Evolutionary conservation across 768 basidiomycete species (phyloP), one percentile per base, ranked within the genome.

Genomic region (Mycena alexandri): DNA sequence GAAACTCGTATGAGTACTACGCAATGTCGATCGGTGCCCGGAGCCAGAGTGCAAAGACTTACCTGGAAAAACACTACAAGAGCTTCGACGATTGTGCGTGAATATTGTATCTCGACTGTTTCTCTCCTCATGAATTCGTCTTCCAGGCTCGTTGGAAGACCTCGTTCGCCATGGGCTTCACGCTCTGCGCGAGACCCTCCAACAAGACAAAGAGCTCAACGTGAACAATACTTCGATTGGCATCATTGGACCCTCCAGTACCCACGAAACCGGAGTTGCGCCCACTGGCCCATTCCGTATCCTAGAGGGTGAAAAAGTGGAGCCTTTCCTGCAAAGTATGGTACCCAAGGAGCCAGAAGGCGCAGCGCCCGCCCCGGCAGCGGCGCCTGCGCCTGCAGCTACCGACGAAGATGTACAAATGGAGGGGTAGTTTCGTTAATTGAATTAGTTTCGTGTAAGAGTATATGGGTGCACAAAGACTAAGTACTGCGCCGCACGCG

Each of bases 11-110:
- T 77, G 97, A 99, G 79, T 99, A 98, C 81, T 95, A 90, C 77
- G 98, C 98, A 53, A 96, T 98, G 89, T 97, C 96, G 44, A 99
- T 99, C 79, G 98, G 98, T 57, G 97, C 97, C 16, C 89, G 98
- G 56, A 96, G 93, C 80, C 98, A 99, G 81, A 97, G 95, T 73
- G 97, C 98, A 55, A 99, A 98, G 82, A 99, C 98, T 14, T 99
- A 99, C 79, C 84, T 99, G 42, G 98, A 99, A 84, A 94, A 93
- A 79, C 90, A 99, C 75, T 98, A 90, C 74, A 92, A 94, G 78
- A 87, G 85, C 73, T 99, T 98, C 76, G 84, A 86, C 6, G 90
- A 95, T 77, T 90, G 96, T 98, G 70, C 71, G 93, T 85, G 34
- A 67, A 38, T 58, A 22, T 55, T 63, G 12, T 24, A 52, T 33